Percentiles rank a stretch among this genome's conserved stretches.
Evolutionary conservation across 2,329 filamentous ascomycete species (phyloP).

Genomic region (Aspergillus floridensis): DNA sequence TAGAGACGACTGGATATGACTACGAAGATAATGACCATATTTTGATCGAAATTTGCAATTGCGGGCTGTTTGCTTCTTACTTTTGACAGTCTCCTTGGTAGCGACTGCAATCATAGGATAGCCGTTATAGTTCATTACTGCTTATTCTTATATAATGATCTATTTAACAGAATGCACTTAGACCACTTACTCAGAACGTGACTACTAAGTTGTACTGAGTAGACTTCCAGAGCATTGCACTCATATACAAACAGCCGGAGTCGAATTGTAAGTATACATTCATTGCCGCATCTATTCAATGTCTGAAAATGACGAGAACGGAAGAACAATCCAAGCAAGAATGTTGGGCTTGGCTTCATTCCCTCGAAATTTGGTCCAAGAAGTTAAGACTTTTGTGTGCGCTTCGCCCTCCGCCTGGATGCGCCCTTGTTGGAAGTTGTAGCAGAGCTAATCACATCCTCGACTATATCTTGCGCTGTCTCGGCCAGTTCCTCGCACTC

Average conservation of each 20-base stretch:
- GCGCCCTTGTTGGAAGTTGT: slow-evolving; percentile 21
- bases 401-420: slow-evolving; percentile 29
- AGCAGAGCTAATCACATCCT: slow-evolving; percentile 27
- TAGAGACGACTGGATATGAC: not conserved
- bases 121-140: not conserved
- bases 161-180: not conserved
- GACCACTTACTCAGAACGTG: not conserved
- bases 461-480: slow-evolving; percentile 17
- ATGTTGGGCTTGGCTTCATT: not conserved
- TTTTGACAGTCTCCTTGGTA: not conserved
- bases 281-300: not conserved
- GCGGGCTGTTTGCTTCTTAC: not conserved
- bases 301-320: not conserved
- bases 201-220: not conserved
- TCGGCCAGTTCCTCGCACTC: slow-evolving; percentile 23
- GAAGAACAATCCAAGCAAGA: not conserved
- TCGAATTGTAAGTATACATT: not conserved
- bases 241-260: not conserved
- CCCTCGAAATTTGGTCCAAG: not conserved
- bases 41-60: not conserved
- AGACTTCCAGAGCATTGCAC: not conserved
- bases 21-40: not conserved
- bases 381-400: slow-evolving; percentile 28
- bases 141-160: not conserved
- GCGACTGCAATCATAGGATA: not conserved